phyloP scores from a whole-genome alignment of 768 basidiomycete genomes.

The Pulveroboletus frians region DNA sequence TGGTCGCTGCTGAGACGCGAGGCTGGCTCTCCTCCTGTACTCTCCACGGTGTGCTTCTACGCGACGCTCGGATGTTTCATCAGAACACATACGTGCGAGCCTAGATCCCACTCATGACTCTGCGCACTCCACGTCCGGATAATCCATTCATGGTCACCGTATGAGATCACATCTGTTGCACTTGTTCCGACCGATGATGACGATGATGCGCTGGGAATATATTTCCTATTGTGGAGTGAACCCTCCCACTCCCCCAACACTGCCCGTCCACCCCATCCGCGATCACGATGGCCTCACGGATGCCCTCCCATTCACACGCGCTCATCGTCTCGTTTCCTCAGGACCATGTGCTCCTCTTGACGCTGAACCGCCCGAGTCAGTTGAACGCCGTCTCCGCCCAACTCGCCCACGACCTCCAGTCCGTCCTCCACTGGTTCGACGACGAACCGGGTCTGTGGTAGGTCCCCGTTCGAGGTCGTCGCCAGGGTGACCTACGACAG shows the following conservation, averaged over 20 bases:
- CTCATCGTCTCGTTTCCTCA: constrained; percentile 40
- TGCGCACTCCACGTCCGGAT: background rate
- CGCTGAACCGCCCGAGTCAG: constrained; percentile 61
- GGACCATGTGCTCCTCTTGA: constrained; percentile 49
- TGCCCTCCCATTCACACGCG: constrained; percentile 32
- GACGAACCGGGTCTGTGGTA: constrained; percentile 68
- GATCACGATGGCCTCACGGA: background rate
- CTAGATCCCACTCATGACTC: no score
- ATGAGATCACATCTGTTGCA: no score
- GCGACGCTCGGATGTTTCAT: constrained; percentile 26
- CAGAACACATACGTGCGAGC: background rate
- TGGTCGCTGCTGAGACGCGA: background rate
- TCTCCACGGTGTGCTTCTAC: background rate
- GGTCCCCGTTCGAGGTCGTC: constrained; percentile 11
- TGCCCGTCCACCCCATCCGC: no score
- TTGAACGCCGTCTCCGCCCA: constrained; percentile 71
- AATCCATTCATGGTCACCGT: constrained; percentile 5
- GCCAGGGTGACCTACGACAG: background rate
- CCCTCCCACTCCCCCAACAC: no score
- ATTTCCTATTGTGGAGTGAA: background rate
- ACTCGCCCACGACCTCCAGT: constrained; percentile 49
- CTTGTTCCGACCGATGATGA: no score
- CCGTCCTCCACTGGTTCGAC: constrained; percentile 68
- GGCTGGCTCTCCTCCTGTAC: background rate
- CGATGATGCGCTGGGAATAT: constrained; percentile 5